phyloP scores from a whole-genome alignment of 108 stramenopile species.

The Aurantiochytrium sp. region DNA sequence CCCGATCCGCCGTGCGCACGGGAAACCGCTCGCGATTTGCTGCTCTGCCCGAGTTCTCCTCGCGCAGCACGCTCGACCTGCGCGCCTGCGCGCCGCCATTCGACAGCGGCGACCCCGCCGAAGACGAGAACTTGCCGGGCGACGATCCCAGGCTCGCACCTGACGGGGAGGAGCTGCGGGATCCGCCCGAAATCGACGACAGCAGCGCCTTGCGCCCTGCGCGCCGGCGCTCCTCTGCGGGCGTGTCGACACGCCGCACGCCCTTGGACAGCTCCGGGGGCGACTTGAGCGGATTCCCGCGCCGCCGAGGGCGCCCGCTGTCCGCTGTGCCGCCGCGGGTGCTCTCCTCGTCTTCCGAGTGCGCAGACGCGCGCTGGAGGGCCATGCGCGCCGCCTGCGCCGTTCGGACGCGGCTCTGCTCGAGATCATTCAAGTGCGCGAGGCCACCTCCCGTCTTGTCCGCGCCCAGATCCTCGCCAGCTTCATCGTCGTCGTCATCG shows the following conservation, averaged over 20 bases:
- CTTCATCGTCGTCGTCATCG: not conserved
- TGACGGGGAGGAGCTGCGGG: not conserved
- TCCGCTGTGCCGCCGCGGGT: not conserved
- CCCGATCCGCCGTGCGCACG: not conserved
- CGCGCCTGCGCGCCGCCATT: too few species aligned
- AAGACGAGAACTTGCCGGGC: too few species aligned
- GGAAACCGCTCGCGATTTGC: not conserved
- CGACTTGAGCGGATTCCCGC: not conserved
- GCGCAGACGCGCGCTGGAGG: slow-evolving; percentile 22
- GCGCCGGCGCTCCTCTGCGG: not conserved
- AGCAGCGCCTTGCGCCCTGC: too few species aligned
- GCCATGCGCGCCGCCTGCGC: slow-evolving; percentile 16
- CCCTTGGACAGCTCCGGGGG: not conserved
- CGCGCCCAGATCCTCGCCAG: not conserved
- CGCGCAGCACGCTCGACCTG: too few species aligned
- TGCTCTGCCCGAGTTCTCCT: not conserved
- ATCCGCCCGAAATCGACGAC: not conserved
- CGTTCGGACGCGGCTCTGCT: not conserved
- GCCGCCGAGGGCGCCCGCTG: not conserved
- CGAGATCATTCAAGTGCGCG: not conserved
- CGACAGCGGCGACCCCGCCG: too few species aligned
- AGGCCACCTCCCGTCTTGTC: too few species aligned
- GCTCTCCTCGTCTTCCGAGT: slow-evolving; percentile 25
- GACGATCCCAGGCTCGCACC: not conserved
- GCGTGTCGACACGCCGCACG: not conserved